Evolutionary conservation across 176 grass and related monocot genomes (phyloP).

Genomic region (Tillandsia leiboldiana): DNA sequence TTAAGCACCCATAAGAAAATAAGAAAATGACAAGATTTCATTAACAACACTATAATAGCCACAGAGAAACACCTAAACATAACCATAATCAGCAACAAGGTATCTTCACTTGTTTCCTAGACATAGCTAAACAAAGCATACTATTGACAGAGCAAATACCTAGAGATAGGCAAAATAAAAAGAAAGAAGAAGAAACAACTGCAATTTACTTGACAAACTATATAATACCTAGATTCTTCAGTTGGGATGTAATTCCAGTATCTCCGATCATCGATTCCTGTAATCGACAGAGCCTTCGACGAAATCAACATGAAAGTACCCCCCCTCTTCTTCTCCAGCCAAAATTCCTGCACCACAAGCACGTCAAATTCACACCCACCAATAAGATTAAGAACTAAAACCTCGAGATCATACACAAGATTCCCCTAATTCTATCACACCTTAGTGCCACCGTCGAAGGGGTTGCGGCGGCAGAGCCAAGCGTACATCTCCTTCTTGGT

Average conservation of each 20-base stretch:
- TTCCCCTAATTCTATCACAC: slow-evolving; percentile 15
- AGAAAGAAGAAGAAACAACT: background rate
- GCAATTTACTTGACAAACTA: no score
- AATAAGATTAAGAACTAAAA: background rate
- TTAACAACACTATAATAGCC: background rate
- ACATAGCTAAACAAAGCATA: background rate
- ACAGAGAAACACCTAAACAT: background rate
- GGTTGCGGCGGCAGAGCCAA: slow-evolving; percentile 49
- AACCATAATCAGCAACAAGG: background rate
- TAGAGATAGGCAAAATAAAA: background rate
- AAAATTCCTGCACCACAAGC: slow-evolving; percentile 57
- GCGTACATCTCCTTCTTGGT: slow-evolving; percentile 82
- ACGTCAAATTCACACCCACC: slow-evolving; percentile 14
- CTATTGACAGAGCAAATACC: background rate
- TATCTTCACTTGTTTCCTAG: background rate
- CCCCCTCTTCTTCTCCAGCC: slow-evolving; percentile 68
- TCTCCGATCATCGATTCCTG: slow-evolving; percentile 86
- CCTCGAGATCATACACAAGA: no score
- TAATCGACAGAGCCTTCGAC: slow-evolving; percentile 76
- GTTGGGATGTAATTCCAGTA: slow-evolving; percentile 91
- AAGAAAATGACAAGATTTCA: no score
- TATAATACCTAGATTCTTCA: slow-evolving; percentile 67
- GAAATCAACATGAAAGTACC: slow-evolving; percentile 71
- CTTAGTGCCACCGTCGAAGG: slow-evolving; percentile 62
- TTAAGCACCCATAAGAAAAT: no score